phyloP scores from a whole-genome alignment of 2,329 filamentous ascomycete species.

The Torrubiellomyces zombiae region DNA sequence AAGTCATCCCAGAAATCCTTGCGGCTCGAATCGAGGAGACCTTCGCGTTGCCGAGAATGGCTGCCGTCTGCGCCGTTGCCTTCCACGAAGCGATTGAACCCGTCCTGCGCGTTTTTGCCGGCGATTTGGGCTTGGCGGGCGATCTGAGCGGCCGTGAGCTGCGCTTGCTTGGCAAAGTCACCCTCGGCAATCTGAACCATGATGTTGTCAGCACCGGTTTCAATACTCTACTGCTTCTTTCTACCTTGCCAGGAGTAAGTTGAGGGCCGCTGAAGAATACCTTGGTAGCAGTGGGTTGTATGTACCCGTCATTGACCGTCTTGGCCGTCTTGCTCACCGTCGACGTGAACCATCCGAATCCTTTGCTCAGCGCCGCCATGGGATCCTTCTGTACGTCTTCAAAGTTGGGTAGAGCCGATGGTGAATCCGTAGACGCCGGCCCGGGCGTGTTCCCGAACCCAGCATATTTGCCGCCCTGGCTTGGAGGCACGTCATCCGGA shows the following conservation, averaged over 20 bases:
- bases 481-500: constrained; percentile 60
- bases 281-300: constrained; percentile 63
- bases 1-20: constrained; percentile 91
- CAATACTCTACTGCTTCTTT: too few species aligned
- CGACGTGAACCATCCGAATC: constrained; percentile 84
- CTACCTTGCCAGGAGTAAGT: too few species aligned
- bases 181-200: constrained; percentile 55
- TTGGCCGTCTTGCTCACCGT: constrained; percentile 84
- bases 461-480: constrained; percentile 78
- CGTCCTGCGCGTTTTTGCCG: constrained; percentile 58
- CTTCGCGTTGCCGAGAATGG: constrained; percentile 17
- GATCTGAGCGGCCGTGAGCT: constrained; percentile 45
- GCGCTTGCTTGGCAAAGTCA: constrained; percentile 55
- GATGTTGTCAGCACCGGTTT: too few species aligned
- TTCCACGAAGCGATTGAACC: constrained; percentile 78
- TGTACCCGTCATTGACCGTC: constrained; percentile 76
- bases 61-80: constrained; percentile 39
- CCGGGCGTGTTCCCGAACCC: constrained; percentile 74
- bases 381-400: constrained; percentile 87
- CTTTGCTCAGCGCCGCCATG: constrained; percentile 72
- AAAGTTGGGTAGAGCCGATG: constrained; percentile 44
- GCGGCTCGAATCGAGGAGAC: constrained; percentile 43
- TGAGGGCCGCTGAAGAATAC: too few species aligned
- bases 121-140: constrained; percentile 51
- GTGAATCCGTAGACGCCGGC: constrained; percentile 26